phyloP scores from a whole-genome alignment of 768 basidiomycete genomes.

The Neoboletus subvelutipes region DNA sequence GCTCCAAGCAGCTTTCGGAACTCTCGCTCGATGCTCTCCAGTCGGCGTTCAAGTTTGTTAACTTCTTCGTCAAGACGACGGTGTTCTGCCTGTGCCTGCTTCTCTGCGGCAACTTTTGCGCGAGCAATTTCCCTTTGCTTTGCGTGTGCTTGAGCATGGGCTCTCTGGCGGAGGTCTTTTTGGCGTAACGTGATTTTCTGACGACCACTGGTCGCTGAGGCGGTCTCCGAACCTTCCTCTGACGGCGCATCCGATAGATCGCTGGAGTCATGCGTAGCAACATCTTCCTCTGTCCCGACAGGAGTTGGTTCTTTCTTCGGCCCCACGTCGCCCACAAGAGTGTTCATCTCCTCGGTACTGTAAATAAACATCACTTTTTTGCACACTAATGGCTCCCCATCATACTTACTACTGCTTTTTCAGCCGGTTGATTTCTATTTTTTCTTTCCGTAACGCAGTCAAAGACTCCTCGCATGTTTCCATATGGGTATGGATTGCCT shows the following conservation, averaged over 20 bases:
- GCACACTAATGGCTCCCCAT: slow-evolving; percentile 6
- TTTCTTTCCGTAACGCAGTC: slow-evolving; percentile 91
- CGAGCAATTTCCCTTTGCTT: slow-evolving; percentile 82
- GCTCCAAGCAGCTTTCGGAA: slow-evolving; percentile 88
- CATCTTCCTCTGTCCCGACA: slow-evolving; percentile 50
- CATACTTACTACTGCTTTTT: slow-evolving; percentile 81
- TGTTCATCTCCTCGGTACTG: slow-evolving; percentile 74
- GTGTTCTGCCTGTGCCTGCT: slow-evolving; percentile 80
- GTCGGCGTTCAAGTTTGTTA: slow-evolving; percentile 72
- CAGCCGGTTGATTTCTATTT: slow-evolving; percentile 90
- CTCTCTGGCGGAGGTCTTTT: slow-evolving; percentile 52
- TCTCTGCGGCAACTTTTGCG: slow-evolving; percentile 73
- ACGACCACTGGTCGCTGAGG: slow-evolving; percentile 41
- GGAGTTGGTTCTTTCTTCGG: slow-evolving; percentile 46
- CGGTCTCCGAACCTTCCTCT: slow-evolving; percentile 60
- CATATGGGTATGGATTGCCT: slow-evolving; percentile 83
- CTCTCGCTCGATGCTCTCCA: slow-evolving; percentile 89
- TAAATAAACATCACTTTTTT: slow-evolving; percentile 11
- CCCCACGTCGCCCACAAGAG: slow-evolving; percentile 54
- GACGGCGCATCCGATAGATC: slow-evolving; percentile 71
- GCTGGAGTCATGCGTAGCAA: slow-evolving; percentile 61
- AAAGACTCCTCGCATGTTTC: slow-evolving; percentile 87
- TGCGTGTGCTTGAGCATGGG: slow-evolving; percentile 56
- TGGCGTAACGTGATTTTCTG: slow-evolving; percentile 50
- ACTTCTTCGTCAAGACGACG: slow-evolving; percentile 87